These are phyloP conservation scores for Vitis rupestris DNA, from an alignment of 164 flowering plant genomes.

Conservation along the genomic window DNA sequence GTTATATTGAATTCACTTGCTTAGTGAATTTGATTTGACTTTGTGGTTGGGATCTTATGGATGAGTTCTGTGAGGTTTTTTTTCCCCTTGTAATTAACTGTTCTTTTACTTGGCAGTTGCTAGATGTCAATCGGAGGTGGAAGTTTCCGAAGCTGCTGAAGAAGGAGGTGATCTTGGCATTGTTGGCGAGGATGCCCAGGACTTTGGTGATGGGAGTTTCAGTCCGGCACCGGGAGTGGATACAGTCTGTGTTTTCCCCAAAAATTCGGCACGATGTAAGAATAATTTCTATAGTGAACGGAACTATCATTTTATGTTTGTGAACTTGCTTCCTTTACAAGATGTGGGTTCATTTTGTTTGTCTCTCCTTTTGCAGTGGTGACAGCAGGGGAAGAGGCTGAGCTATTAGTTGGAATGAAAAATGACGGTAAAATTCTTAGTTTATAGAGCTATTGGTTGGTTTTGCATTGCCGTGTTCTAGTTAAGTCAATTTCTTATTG, in stretches of 20 bases:
- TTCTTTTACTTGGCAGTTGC: constrained; percentile 44
- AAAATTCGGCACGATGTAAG: constrained; percentile 65
- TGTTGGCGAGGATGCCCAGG: constrained; percentile 70
- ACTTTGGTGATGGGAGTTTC: constrained; percentile 49
- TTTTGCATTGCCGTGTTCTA: not conserved
- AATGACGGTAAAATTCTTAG: constrained; percentile 62
- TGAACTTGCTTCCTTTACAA: too few species aligned
- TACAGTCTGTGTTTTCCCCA: constrained; percentile 81
- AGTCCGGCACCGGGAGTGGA: constrained; percentile 84
- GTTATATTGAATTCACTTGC: not conserved
- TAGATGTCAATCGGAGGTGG: constrained; percentile 64
- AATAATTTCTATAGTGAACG: not conserved
- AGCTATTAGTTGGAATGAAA: constrained; percentile 79
- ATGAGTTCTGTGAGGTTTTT: not conserved
- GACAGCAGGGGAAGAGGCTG: constrained; percentile 81
- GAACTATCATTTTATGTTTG: not conserved
- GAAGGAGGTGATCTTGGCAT: constrained; percentile 65
- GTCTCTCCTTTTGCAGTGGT: constrained; percentile 50
- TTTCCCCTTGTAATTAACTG: not conserved
- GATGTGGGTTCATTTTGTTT: not conserved
- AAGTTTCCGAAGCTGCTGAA: constrained; percentile 41
- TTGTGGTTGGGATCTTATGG: not conserved
- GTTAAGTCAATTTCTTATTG: not conserved
- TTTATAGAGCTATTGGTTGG: not conserved
- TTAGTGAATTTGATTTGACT: not conserved